Evolutionary conservation across 2,329 filamentous ascomycete species (phyloP), one percentile per base, ranked within the genome.

Genomic region (Penicillium sp.): DNA sequence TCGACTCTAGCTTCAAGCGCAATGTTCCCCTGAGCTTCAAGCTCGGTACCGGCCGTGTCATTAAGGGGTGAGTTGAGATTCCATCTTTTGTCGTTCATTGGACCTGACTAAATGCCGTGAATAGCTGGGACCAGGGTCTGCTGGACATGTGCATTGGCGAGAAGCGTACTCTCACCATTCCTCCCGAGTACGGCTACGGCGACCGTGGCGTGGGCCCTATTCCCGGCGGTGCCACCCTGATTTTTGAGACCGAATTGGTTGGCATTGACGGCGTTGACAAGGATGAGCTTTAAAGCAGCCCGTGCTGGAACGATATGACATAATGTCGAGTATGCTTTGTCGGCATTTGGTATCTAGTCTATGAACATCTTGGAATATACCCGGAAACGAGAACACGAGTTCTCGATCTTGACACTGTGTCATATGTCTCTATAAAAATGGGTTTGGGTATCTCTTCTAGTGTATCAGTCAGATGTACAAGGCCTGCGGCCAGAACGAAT

Each of bases 61-160:
- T 99, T 71, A 86, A 89, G 77, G 93, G 93, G 86, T 90, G 70
- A 65, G 84, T 79, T 55, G 43, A 41, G 23, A 8, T 23, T 18
- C n/a, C 28, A 28, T 28, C 21, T 13, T 7, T 42, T 26, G 41
- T 7, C 15, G 26, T 42, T 15, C 23, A 13, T 9, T 13, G n/a
- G 33, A 42, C 6, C 8, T 24, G 2, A 21, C 41, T 42, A 42
- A 42, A 42, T 33, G 8, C n/a, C 21, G 65, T 63, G 16, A 57
- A 36, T 57, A 89, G 86, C 68, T 96, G 92, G 93, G 93, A 97
- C 65, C 75, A 95, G 70, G 93, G 93, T 45, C 81, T 97, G 36
- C 65, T 94, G 49, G 89, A 89, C 68, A 96, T 97, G 92, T 97
- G 94, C 75, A 88, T 95, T 64, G 93, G 94, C 57, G 93, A 97